A percentile compares a stretch with the other conserved stretches of the same genome.
Evolutionary conservation across 2,329 filamentous ascomycete genomes (phyloP).

Genomic region (Colletotrichum horii): DNA sequence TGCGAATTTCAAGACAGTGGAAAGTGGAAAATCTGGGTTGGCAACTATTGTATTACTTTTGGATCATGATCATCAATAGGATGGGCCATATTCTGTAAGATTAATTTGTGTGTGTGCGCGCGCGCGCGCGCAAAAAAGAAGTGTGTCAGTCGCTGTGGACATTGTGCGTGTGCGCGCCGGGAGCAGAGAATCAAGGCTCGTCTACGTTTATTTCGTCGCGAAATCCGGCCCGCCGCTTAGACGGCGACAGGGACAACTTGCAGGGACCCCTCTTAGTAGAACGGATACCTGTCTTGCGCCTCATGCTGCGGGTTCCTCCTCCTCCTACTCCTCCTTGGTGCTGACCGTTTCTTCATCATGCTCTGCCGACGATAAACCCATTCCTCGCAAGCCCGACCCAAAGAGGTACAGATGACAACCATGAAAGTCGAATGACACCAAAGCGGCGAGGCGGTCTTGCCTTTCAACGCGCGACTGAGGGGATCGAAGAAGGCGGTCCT

Average conservation of each 20-base stretch:
- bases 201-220: background rate
- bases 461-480: background rate
- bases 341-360: background rate
- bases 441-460: background rate
- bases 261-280: background rate
- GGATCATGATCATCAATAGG: background rate
- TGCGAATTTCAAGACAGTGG: background rate
- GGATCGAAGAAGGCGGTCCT: background rate
- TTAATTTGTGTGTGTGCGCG: background rate
- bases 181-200: background rate
- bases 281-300: background rate
- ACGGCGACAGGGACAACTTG: conserved; percentile 7
- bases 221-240: conserved; percentile 6
- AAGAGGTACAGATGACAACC: background rate
- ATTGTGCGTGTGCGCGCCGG: background rate
- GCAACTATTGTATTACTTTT: background rate
- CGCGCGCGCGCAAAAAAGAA: background rate
- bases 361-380: background rate
- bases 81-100: background rate
- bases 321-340: background rate
- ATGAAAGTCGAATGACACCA: background rate
- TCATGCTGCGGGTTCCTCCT: background rate
- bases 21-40: background rate
- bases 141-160: background rate
- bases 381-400: background rate